Evolutionary conservation across 306 rosid species (phyloP), one percentile per base, ranked within the genome.

Genomic region (Albizia julibrissin): DNA sequence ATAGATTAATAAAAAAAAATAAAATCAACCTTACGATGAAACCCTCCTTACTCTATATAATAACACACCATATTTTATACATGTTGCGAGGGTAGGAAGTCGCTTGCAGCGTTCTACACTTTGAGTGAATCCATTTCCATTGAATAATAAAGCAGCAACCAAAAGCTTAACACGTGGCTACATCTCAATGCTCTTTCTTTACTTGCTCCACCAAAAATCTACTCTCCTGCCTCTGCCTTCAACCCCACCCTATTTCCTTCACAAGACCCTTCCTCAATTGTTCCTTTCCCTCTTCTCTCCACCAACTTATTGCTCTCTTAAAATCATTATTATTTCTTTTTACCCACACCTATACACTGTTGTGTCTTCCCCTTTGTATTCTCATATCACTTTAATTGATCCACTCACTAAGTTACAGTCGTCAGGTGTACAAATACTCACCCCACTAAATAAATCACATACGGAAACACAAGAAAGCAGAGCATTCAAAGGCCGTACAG

Each of bases 61-160:
- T 29, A 29, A 29, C 31, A 29, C 31, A 29, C 31, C 31, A 29
- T 29, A 29, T 3, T 39, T 6, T 7, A 1, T 39, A 10, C 1
- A 16, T 18, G 22, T 50, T 18, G 0, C 10, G 18, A 18, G 2
- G 72, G 83, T 80, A 15, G 27, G 64, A 10, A n/a, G 83, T 80
- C 72, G 37, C 71, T 29, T 27, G 72, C 83, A 56, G 31, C 24
- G n/a, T n/a, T n/a, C n/a, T n/a, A n/a, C n/a, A n/a, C n/a, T n/a
- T n/a, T n/a, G n/a, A n/a, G n/a, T n/a, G n/a, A n/a, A n/a, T n/a
- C 59, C 59, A 52, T 15, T 5, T 12, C 59, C 27, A n/a, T 56
- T 56, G 1, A 56, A 31, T 58, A 56, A 31, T 58, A 24, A 24
- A 59, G 50, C 69, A 27, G n/a, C 62, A 7, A 29, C 19, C 14